Conservation (phyloP, 2,329 filamentous ascomycete species). For the Coniochaeta ligniaria region DNA sequence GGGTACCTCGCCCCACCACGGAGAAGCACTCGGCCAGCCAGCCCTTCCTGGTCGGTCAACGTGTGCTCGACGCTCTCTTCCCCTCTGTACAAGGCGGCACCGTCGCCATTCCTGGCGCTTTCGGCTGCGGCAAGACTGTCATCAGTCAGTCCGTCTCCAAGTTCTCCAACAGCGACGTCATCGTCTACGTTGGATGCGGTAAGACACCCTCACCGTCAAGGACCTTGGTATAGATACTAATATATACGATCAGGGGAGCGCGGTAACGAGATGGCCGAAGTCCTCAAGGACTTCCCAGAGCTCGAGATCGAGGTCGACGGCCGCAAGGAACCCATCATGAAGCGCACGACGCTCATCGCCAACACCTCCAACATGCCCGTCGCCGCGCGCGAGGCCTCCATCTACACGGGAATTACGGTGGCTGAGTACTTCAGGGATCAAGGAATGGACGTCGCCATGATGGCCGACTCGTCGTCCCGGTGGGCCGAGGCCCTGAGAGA, state of each 20-base stretch:
- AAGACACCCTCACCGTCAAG: background rate
- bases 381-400: constrained; percentile 94
- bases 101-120: constrained; percentile 95
- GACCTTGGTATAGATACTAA: background rate
- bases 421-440: constrained; percentile 97
- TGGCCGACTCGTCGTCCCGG: constrained; percentile 96
- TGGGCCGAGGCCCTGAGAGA: constrained; percentile 99
- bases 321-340: constrained; percentile 98
- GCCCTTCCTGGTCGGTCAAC: constrained; percentile 93
- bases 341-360: constrained; percentile 95
- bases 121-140: constrained; percentile 98
- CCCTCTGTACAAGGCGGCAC: constrained; percentile 95
- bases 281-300: constrained; percentile 99
- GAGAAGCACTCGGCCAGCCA: constrained; percentile 86
- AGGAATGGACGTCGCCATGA: constrained; percentile 97
- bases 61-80: constrained; percentile 93
- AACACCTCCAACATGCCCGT: constrained; percentile 99
- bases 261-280: constrained; percentile 99
- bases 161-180: constrained; percentile 99
- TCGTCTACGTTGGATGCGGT: constrained; percentile 90
- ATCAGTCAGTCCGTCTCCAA: constrained; percentile 98
- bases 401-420: constrained; percentile 93
- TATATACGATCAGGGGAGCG: constrained; percentile 48
- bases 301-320: constrained; percentile 91
- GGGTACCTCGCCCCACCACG: constrained; percentile 84